Evolutionary conservation across 495 filamentous ascomycete species (phyloP), one percentile per base, ranked within the genome.

Genomic region (Evansstolkia leycettana): DNA sequence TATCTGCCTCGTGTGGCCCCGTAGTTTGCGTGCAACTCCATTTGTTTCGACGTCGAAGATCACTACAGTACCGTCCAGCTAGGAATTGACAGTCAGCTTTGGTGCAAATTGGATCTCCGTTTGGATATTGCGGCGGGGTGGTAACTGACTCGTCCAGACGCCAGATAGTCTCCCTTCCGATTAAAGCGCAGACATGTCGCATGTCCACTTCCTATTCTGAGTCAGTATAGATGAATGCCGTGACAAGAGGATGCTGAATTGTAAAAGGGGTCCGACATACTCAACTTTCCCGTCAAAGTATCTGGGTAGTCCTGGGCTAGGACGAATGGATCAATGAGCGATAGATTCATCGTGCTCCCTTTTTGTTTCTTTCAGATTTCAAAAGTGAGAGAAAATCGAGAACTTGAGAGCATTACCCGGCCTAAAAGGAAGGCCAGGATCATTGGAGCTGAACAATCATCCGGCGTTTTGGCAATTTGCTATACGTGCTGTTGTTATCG

Each of bases 41-140:
- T 88, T 90, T 17, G 92, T 96, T 52, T 95, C 92, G 28, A 95
- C 70, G 52, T 99, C 90, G 66, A 94, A 99, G 35, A 99, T 82
- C 23, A 94, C 81, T 30, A 96, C 81, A 11, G 80, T 87, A 43
- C 90, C 90, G 61, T 96, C 88, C 40, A 83, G 66, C 72, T 80
- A 48, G 36, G 19, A 28, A 20, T n/a, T 6, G 31, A 28, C 14
- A 38, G 35, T 49, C 26, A 41, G 19, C 32, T 23, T 14, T 15
- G 18, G 13, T 2, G 20, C 18, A 14, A 23, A 26, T 32, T 34
- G 25, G 31, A 19, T 23, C 20, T 4, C 20, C 5, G 5, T 4
- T 23, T 23, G 9, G 20, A 4, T 23, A 5, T 9, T 23, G 20
- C 4, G 4, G 20, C 4, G 20, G 34, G 31, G 33, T 37, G n/a